Conservation (phyloP, 2,329 filamentous ascomycete genomes). For the Alternaria arbusti region DNA sequence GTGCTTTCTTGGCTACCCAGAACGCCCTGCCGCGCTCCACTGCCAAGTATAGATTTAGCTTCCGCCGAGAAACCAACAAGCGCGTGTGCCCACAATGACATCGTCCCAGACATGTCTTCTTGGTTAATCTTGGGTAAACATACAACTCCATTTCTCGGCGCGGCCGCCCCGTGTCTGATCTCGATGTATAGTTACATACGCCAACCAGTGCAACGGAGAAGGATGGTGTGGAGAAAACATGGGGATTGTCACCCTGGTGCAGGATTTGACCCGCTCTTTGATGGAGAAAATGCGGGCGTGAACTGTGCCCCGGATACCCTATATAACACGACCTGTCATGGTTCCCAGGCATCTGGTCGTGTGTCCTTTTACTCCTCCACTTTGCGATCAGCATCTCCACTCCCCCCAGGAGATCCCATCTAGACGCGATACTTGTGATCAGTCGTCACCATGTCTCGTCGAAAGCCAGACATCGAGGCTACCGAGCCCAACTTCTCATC, state of each 20-base stretch:
- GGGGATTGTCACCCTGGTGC: conserved; percentile 14
- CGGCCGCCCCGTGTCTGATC: conserved; percentile 12
- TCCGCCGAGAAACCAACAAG: conserved; percentile 27
- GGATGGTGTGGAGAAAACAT: conserved; percentile 19
- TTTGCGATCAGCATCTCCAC: conserved; percentile 3
- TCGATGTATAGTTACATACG: conserved; percentile 32
- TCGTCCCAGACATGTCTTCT: conserved; percentile 22
- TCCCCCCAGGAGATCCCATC: not conserved
- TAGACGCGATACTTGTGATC: not conserved
- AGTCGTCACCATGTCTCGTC: conserved; percentile 26
- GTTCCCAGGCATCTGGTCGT: not conserved
- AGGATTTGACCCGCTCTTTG: conserved; percentile 11
- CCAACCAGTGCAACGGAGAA: conserved; percentile 20
- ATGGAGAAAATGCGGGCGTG: conserved; percentile 13
- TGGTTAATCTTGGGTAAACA: conserved; percentile 10
- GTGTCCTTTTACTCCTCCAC: conserved; percentile 6
- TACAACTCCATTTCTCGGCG: conserved; percentile 15
- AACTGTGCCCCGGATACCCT: conserved; percentile 9
- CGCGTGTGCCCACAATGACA: conserved; percentile 36
- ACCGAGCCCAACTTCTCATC: conserved; percentile 31
- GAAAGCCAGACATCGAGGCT: conserved; percentile 35
- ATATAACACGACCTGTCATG: conserved; percentile 17
- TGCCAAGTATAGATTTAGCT: conserved; percentile 22
- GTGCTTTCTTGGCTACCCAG: conserved; percentile 16
- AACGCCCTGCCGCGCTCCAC: conserved; percentile 17